Evolutionary conservation across 495 filamentous ascomycete genomes (phyloP).

Genomic region (Bacidia gigantensis): DNA sequence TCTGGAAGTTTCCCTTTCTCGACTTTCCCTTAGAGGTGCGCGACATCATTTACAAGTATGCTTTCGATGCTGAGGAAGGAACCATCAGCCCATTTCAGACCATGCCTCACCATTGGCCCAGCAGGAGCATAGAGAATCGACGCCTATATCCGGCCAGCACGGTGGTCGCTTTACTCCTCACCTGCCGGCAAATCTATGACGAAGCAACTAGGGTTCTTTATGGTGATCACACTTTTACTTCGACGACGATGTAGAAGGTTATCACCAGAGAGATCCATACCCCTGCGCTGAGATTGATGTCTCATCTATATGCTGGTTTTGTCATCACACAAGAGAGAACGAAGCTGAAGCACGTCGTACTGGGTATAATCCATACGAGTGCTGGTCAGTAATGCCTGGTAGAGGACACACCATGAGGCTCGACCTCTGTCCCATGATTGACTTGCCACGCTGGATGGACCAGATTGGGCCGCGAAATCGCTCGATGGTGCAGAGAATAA

Average conservation of each 20-base stretch:
- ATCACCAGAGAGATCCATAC: too few species aligned
- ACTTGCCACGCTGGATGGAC: neutral
- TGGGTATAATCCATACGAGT: too few species aligned
- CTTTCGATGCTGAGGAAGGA: neutral
- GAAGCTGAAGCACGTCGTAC: too few species aligned
- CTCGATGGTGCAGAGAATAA: neutral
- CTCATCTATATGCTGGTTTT: too few species aligned
- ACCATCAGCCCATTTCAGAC: neutral
- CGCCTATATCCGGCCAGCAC: neutral
- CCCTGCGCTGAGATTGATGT: too few species aligned
- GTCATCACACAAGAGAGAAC: too few species aligned
- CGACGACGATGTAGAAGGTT: too few species aligned
- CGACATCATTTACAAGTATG: neutral
- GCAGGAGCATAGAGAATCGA: too few species aligned
- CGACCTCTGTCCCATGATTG: neutral
- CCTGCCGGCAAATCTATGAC: neutral
- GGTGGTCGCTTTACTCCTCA: neutral
- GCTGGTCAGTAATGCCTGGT: too few species aligned
- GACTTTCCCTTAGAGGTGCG: neutral
- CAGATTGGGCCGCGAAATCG: neutral
- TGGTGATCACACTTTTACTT: slow-evolving; percentile 56
- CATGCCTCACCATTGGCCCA: too few species aligned
- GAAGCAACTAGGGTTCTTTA: slow-evolving; percentile 1
- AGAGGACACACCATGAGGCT: neutral
- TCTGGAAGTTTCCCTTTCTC: too few species aligned